Evolutionary conservation across 2,329 filamentous ascomycete species (phyloP).

Genomic region (Macrophomina phaseolina): DNA sequence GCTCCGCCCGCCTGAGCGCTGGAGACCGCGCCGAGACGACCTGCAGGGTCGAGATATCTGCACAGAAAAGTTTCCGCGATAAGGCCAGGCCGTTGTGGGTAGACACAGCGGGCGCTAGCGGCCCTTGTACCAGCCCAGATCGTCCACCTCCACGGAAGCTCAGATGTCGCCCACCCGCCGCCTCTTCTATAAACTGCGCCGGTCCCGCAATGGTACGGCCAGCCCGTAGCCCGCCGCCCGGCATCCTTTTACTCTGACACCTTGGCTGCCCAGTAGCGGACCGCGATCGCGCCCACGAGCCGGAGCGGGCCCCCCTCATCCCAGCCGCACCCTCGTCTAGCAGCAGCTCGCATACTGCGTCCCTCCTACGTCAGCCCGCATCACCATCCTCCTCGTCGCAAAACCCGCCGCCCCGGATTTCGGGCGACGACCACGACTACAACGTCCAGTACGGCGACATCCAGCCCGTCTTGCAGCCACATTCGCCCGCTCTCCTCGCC

Average conservation of each 20-base stretch:
- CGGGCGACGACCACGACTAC: slow-evolving; percentile 13
- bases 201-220: slow-evolving; percentile 19
- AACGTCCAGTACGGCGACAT: background rate
- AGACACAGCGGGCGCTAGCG: slow-evolving; percentile 16
- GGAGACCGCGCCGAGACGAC: background rate
- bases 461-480: background rate
- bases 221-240: background rate
- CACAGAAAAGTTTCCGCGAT: slow-evolving; percentile 3
- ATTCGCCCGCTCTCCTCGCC: background rate
- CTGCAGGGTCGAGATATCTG: background rate
- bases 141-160: slow-evolving; percentile 21
- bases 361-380: slow-evolving; percentile 22
- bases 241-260: slow-evolving; percentile 5
- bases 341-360: slow-evolving; percentile 4
- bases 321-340: background rate
- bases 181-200: slow-evolving; percentile 6
- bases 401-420: background rate
- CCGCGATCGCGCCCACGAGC: background rate
- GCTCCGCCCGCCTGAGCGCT: background rate
- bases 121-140: slow-evolving; percentile 9
- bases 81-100: slow-evolving; percentile 5
- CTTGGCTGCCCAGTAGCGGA: background rate
- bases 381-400: slow-evolving; percentile 15
- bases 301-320: slow-evolving; percentile 24
- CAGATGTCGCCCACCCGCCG: slow-evolving; percentile 19